These are phyloP conservation scores for Alternaria novae-zelandiae DNA, from an alignment of 2,329 filamentous ascomycete genomes.

Conservation along the genomic window DNA sequence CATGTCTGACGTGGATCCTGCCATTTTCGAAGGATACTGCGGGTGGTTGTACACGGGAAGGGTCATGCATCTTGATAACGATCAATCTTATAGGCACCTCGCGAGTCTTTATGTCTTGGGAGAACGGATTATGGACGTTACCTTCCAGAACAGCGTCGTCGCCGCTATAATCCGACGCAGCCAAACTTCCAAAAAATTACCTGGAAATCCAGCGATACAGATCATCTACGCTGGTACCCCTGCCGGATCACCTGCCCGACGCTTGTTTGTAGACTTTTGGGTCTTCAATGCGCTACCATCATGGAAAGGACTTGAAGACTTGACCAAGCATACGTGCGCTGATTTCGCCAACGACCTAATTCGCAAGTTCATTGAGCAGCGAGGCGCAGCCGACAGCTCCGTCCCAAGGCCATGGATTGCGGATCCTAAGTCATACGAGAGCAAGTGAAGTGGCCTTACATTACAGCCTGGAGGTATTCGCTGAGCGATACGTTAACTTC, in stretches of 20 bases:
- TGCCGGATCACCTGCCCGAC: background rate
- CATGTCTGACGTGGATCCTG: conserved; percentile 1
- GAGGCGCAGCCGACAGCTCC: background rate
- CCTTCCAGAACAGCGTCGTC: background rate
- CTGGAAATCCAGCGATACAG: background rate
- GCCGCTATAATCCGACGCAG: background rate
- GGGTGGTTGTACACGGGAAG: conserved; percentile 1
- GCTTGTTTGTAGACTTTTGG: background rate
- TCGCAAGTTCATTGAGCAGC: background rate
- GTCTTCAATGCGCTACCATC: background rate
- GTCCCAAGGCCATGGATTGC: background rate
- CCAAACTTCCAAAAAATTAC: no score
- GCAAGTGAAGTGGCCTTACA: background rate
- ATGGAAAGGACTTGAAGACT: background rate
- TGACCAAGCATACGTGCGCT: background rate
- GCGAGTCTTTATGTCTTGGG: conserved; percentile 2
- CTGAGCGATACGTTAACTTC: background rate
- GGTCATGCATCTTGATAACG: background rate
- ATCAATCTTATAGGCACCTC: no score
- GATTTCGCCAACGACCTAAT: background rate
- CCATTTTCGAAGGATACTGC: conserved; percentile 8
- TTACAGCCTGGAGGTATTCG: background rate
- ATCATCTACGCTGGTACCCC: conserved; percentile 8
- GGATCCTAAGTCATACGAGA: background rate
- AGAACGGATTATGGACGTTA: background rate